Evolutionary conservation across 495 filamentous ascomycete genomes (phyloP).

Genomic region (Lophiostoma macrostomum): DNA sequence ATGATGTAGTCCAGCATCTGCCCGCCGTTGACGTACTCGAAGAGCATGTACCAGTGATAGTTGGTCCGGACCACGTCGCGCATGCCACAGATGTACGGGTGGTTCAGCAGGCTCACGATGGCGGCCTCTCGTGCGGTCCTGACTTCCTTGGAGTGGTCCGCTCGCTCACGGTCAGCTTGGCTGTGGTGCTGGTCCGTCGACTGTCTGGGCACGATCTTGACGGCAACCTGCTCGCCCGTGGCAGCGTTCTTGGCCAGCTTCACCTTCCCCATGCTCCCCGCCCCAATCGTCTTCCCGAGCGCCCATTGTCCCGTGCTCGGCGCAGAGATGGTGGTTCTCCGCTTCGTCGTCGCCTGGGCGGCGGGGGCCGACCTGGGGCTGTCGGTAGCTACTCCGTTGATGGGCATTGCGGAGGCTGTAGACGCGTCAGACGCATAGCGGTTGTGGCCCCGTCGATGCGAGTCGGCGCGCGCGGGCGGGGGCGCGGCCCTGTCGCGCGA

Average conservation of each 20-base stretch:
- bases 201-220: constrained; percentile 94
- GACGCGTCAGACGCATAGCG: constrained; percentile 46
- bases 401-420: constrained; percentile 53
- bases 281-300: constrained; percentile 94
- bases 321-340: constrained; percentile 77
- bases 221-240: constrained; percentile 81
- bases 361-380: constrained; percentile 45
- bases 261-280: constrained; percentile 98
- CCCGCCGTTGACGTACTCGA: constrained; percentile 98
- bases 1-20: constrained; percentile 99
- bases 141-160: constrained; percentile 94
- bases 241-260: constrained; percentile 81
- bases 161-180: constrained; percentile 75
- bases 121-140: constrained; percentile 94
- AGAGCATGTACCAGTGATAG: constrained; percentile 99
- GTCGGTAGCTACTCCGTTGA: constrained; percentile 47
- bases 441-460: constrained; percentile 47
- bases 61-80: constrained; percentile 91
- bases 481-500: constrained; percentile 54
- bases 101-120: constrained; percentile 90
- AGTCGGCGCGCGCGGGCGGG: constrained; percentile 52
- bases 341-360: constrained; percentile 46
- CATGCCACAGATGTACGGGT: constrained; percentile 97
- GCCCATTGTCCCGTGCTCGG: constrained; percentile 85
- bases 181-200: constrained; percentile 82